phyloP scores from a whole-genome alignment of 148 eudicot species.

The Limonium bicolor region DNA sequence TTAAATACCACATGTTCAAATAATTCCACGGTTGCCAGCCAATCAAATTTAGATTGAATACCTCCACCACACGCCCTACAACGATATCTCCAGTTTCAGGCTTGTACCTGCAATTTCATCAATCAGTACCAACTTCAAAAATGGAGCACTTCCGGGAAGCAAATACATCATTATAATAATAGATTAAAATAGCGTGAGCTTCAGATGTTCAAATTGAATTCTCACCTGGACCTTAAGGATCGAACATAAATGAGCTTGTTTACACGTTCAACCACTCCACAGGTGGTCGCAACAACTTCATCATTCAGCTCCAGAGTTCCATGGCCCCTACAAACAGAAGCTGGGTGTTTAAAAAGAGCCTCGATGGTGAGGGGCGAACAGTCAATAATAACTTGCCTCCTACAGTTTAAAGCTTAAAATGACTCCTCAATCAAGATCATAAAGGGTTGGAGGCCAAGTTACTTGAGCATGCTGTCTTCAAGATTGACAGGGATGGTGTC shows the following conservation, averaged over 20 bases:
- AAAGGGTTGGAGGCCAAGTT: not conserved
- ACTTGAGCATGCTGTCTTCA: conserved; percentile 80
- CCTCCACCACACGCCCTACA: conserved; percentile 90
- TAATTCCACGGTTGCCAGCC: no score
- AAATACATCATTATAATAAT: not conserved
- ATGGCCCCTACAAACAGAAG: conserved; percentile 52
- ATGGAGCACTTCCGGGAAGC: not conserved
- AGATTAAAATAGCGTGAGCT: not conserved
- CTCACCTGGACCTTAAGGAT: conserved; percentile 66
- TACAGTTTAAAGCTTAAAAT: no score
- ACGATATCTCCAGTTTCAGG: conserved; percentile 87
- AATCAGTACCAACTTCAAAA: not conserved
- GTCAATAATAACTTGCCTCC: no score
- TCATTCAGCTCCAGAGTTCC: conserved; percentile 66
- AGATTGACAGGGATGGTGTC: conserved; percentile 53
- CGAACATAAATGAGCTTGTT: conserved; percentile 77
- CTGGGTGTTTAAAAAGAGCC: not conserved
- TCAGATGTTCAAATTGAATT: not conserved
- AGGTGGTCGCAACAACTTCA: conserved; percentile 54
- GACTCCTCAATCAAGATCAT: not conserved
- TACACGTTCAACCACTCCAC: conserved; percentile 87
- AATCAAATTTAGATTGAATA: no score
- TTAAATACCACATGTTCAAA: no score
- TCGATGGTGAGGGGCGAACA: no score
- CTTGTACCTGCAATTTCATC: conserved; percentile 44